These are phyloP conservation scores for Pseudoneurospora amorphoporcata DNA, from an alignment of 495 filamentous ascomycete species.

Conservation along the genomic window DNA sequence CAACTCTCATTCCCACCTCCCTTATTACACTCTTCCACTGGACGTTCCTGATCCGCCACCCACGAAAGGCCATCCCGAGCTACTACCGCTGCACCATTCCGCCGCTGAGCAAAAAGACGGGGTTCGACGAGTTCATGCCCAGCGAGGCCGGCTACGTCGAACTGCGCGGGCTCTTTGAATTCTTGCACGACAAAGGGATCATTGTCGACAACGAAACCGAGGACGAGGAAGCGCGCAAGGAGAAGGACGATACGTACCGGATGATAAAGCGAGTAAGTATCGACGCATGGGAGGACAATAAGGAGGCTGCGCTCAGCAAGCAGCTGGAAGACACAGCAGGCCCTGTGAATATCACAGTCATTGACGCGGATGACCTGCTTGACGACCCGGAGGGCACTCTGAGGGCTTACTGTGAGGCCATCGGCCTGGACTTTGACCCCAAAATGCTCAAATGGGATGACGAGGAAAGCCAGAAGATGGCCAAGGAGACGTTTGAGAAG, in stretches of 20 bases:
- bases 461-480: conserved; percentile 52
- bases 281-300: too few species aligned
- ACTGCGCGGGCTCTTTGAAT: conserved; percentile 76
- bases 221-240: conserved; percentile 19
- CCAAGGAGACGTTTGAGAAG: conserved; percentile 72
- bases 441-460: conserved; percentile 78
- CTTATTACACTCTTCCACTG: conserved; percentile 73
- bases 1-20: conserved; percentile 67
- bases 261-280: too few species aligned
- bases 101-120: conserved; percentile 67
- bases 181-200: conserved; percentile 48
- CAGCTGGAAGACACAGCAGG: background rate
- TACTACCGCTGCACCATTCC: conserved; percentile 96
- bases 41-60: conserved; percentile 96
- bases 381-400: conserved; percentile 67
- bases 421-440: conserved; percentile 59
- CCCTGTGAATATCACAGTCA: conserved; percentile 56
- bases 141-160: conserved; percentile 85
- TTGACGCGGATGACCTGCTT: conserved; percentile 91
- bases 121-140: conserved; percentile 77
- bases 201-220: conserved; percentile 52
- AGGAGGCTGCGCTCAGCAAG: background rate
- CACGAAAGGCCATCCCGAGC: conserved; percentile 72
- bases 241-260: conserved; percentile 1
- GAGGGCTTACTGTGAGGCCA: conserved; percentile 64